phyloP scores from a whole-genome alignment of 371 early-diverging fungal species.

The Haplosporangium sp. region DNA sequence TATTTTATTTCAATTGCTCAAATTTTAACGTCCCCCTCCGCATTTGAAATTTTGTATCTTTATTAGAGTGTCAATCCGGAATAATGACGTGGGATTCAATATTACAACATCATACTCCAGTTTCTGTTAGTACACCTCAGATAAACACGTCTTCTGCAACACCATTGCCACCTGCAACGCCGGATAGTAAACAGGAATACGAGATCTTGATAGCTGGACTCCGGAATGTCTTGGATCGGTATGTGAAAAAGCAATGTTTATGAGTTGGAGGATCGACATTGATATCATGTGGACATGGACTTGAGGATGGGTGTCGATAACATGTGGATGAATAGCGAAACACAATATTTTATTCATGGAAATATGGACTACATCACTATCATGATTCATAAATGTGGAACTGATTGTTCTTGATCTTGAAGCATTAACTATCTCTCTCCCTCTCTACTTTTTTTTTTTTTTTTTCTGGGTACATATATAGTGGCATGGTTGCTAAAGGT shows the following conservation, averaged over 20 bases:
- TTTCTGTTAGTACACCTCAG: conserved; percentile 14
- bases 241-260: conserved; percentile 1
- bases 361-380: background rate
- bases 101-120: conserved; percentile 25
- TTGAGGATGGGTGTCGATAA: background rate
- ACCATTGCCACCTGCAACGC: background rate
- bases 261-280: background rate
- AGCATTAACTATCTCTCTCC: too few relatives aligned
- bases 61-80: conserved; percentile 48
- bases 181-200: conserved; percentile 27
- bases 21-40: background rate
- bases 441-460: background rate
- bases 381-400: too few relatives aligned
- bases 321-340: background rate
- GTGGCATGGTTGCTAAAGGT: conserved; percentile 42
- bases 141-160: conserved; percentile 11
- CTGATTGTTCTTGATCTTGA: too few relatives aligned
- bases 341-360: background rate
- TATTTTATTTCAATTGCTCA: background rate
- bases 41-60: background rate
- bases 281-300: too few relatives aligned
- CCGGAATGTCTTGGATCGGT: conserved; percentile 53
- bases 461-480: background rate
- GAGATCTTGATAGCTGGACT: conserved; percentile 46
- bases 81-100: conserved; percentile 44